Evolutionary conservation across 768 basidiomycete genomes (phyloP).

Genomic region (Rhizopogon vesiculosus): DNA sequence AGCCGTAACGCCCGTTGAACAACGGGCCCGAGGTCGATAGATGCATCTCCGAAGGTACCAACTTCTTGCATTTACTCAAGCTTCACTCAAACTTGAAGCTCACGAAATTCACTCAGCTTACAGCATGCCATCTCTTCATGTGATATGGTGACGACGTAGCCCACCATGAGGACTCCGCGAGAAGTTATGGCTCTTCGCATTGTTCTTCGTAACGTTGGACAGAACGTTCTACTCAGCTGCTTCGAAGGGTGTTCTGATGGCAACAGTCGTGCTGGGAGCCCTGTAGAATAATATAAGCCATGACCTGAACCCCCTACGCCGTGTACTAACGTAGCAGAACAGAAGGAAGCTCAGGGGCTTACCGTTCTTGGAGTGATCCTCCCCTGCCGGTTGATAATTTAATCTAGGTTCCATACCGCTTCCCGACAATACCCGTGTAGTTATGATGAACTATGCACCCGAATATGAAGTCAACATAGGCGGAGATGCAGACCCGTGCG

Average conservation of each 20-base stretch:
- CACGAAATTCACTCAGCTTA: neutral
- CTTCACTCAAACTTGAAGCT: neutral
- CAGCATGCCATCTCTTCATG: neutral
- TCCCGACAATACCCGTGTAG: too few relatives aligned
- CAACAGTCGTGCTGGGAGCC: neutral
- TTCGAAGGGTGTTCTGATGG: neutral
- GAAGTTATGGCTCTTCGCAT: neutral
- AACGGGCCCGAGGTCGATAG: neutral
- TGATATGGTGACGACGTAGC: neutral
- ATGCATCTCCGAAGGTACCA: too few relatives aligned
- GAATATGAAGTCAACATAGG: neutral
- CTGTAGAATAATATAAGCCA: neutral
- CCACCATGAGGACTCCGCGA: neutral
- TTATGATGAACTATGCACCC: neutral
- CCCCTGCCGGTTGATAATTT: neutral
- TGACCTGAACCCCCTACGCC: neutral
- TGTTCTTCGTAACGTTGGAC: neutral
- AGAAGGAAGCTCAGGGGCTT: neutral
- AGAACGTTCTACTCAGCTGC: neutral
- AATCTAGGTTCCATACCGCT: neutral
- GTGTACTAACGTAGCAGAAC: neutral
- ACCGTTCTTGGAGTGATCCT: neutral
- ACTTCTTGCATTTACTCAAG: neutral
- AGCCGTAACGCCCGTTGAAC: neutral
- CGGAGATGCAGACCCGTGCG: neutral